Evolutionary conservation across 371 early-diverging fungal genomes (phyloP).

Genomic region (Mortierella sp.): DNA sequence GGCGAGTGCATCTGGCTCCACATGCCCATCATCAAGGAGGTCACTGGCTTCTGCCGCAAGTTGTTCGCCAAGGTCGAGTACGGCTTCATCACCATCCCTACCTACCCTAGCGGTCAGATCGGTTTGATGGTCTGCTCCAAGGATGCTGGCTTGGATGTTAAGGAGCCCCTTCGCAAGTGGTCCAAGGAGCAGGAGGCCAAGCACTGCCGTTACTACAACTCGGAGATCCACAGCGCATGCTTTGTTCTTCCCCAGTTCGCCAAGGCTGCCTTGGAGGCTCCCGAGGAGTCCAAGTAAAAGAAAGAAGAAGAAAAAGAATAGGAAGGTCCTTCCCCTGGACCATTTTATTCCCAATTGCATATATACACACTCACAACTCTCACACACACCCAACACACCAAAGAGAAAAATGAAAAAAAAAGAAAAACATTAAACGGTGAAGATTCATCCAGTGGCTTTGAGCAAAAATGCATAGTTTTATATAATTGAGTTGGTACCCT

Average conservation of each 20-base stretch:
- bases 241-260: conserved; percentile 94
- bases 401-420: neutral
- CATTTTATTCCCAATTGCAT: neutral
- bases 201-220: conserved; percentile 90
- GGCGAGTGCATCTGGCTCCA: conserved; percentile 99
- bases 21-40: conserved; percentile 87
- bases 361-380: neutral
- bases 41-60: conserved; percentile 78
- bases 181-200: conserved; percentile 82
- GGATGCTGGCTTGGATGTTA: conserved; percentile 74
- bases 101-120: conserved; percentile 97
- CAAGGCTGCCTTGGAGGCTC: conserved; percentile 51
- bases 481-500: too few species aligned
- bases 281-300: conserved; percentile 49
- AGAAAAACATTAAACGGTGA: neutral
- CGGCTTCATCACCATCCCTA: conserved; percentile 94
- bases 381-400: neutral
- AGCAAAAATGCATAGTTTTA: too few species aligned
- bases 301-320: neutral
- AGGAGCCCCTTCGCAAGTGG: conserved; percentile 82
- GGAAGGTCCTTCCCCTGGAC: neutral
- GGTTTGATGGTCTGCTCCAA: conserved; percentile 94
- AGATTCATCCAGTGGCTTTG: neutral
- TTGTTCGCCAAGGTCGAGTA: conserved; percentile 92
- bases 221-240: conserved; percentile 92